phyloP scores from a whole-genome alignment of 805 yeast genomes.

The Candida ovalis region DNA sequence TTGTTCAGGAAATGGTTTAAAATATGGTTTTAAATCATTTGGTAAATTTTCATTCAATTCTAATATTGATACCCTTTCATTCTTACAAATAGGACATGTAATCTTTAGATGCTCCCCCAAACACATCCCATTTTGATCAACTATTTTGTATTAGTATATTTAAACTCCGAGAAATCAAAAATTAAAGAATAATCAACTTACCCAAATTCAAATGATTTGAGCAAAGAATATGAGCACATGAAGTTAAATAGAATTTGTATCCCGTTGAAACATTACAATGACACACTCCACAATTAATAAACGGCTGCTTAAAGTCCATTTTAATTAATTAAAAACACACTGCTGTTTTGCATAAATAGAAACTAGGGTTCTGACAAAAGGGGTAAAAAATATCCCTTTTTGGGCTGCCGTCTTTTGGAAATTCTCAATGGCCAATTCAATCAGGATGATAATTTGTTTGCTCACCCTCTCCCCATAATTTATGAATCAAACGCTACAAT shows the following conservation, averaged over 20 bases:
- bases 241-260: conserved; percentile 8
- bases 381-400: too few relatives aligned
- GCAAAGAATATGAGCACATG: conserved; percentile 18
- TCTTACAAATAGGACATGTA: conserved; percentile 11
- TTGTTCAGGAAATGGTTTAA: conserved; percentile 14
- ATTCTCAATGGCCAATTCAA: too few relatives aligned
- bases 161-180: neutral
- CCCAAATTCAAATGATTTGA: conserved; percentile 11
- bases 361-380: too few relatives aligned
- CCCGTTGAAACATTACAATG: neutral
- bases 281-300: conserved; percentile 14
- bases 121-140: neutral
- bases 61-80: conserved; percentile 6
- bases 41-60: conserved; percentile 12
- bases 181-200: neutral
- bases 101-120: conserved; percentile 3
- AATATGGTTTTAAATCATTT: conserved; percentile 12
- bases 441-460: too few relatives aligned
- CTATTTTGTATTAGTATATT: neutral
- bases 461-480: too few relatives aligned
- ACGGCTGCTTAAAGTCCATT: conserved; percentile 14
- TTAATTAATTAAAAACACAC: neutral
- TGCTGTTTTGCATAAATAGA: too few relatives aligned
- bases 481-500: too few relatives aligned
- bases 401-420: too few relatives aligned